phyloP scores from a whole-genome alignment of 2,329 filamentous ascomycete species.

The Leptoxyphium fumago region DNA sequence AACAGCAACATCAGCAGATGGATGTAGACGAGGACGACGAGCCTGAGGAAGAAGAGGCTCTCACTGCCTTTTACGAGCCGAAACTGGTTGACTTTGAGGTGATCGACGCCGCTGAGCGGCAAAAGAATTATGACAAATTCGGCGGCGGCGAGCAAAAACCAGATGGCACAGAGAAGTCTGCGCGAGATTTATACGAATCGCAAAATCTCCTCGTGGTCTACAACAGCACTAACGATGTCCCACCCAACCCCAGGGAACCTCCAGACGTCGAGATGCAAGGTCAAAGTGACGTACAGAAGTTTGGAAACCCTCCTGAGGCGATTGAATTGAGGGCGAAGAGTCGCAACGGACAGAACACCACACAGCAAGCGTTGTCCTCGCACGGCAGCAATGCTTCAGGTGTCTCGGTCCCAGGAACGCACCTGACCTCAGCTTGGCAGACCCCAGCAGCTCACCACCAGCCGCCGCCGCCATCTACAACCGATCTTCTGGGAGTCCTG shows the following conservation, averaged over 20 bases:
- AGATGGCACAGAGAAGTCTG: slow-evolving; percentile 27
- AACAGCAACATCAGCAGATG: slow-evolving; percentile 49
- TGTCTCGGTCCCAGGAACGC: background rate
- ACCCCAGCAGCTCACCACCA: slow-evolving; percentile 1
- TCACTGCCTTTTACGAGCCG: slow-evolving; percentile 31
- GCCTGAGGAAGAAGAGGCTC: slow-evolving; percentile 37
- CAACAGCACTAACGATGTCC: slow-evolving; percentile 29
- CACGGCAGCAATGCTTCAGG: background rate
- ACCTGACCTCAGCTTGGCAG: slow-evolving; percentile 1
- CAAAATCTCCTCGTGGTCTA: slow-evolving; percentile 34
- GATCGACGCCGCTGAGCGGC: slow-evolving; percentile 25
- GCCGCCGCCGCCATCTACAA: slow-evolving; percentile 5
- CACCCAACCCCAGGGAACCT: slow-evolving; percentile 31
- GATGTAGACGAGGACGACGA: slow-evolving; percentile 48
- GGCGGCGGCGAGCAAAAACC: slow-evolving; percentile 28
- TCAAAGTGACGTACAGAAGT: slow-evolving; percentile 14
- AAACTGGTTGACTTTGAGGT: slow-evolving; percentile 28
- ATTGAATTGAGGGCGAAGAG: slow-evolving; percentile 10
- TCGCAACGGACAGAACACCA: slow-evolving; percentile 1
- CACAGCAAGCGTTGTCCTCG: slow-evolving; percentile 5
- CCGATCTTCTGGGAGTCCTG: slow-evolving; percentile 1
- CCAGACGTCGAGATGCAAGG: slow-evolving; percentile 18
- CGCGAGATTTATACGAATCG: slow-evolving; percentile 30
- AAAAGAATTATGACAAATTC: slow-evolving; percentile 30
- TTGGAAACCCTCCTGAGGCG: slow-evolving; percentile 23